These are phyloP conservation scores for Kodamaea derodonti DNA, from an alignment of 1,139 yeast species.

Conservation along the genomic window DNA sequence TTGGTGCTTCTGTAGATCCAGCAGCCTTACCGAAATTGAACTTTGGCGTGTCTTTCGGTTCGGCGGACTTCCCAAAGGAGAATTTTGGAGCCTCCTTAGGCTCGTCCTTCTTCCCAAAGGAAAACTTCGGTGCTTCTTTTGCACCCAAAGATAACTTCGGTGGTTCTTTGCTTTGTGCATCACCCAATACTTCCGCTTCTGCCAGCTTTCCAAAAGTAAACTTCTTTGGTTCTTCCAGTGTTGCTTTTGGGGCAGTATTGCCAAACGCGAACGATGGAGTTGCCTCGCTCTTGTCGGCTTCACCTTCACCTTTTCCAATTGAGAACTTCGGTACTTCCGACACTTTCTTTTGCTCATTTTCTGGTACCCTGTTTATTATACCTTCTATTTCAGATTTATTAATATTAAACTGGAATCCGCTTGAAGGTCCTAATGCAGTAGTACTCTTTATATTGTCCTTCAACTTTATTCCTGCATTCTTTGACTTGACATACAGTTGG, in stretches of 20 bases:
- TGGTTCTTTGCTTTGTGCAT: too few relatives aligned
- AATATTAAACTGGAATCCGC: slow-evolving; percentile 36
- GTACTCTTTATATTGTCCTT: slow-evolving; percentile 14
- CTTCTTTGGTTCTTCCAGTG: slow-evolving; percentile 5
- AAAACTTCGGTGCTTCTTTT: slow-evolving; percentile 6
- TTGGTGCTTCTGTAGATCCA: slow-evolving; percentile 3
- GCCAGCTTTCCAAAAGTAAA: slow-evolving; percentile 10
- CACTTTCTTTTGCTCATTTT: too few relatives aligned
- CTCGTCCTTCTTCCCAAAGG: slow-evolving; percentile 8
- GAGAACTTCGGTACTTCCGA: slow-evolving; percentile 7
- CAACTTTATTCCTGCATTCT: slow-evolving; percentile 25
- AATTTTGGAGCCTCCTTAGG: slow-evolving; percentile 3
- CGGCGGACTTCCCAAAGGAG: slow-evolving; percentile 5
- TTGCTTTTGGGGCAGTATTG: too few relatives aligned
- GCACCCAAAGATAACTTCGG: slow-evolving; percentile 9
- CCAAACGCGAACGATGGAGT: too few relatives aligned
- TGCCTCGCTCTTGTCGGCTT: too few relatives aligned
- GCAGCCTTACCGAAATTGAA: neutral
- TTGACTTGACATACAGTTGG: slow-evolving; percentile 23
- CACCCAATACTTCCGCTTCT: too few relatives aligned
- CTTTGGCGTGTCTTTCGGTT: neutral
- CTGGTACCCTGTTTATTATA: slow-evolving; percentile 15
- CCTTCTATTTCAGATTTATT: slow-evolving; percentile 24
- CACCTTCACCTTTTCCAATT: slow-evolving; percentile 9
- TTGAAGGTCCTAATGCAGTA: slow-evolving; percentile 25